Percentiles rank a stretch among this genome's conserved stretches.
These are phyloP conservation scores for Verticillium tricorpus DNA, from an alignment of 2,329 filamentous ascomycete genomes.

Conservation along the genomic window DNA sequence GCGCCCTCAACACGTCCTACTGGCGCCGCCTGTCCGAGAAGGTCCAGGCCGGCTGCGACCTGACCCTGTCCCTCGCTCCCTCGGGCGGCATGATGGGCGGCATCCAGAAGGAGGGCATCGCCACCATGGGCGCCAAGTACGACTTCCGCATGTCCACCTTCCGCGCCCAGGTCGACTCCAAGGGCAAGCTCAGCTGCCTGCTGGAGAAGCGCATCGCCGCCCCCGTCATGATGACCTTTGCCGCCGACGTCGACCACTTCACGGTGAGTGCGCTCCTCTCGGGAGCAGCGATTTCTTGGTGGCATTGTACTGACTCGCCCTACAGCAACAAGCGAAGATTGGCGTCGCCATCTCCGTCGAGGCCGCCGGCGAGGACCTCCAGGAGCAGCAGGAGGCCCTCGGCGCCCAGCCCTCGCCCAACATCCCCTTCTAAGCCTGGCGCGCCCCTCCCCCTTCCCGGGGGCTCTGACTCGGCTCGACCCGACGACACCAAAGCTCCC, in stretches of 20 bases:
- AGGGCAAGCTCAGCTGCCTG: slow-evolving; percentile 87
- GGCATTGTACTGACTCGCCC: background rate
- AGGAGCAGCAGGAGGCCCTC: slow-evolving; percentile 71
- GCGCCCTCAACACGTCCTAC: slow-evolving; percentile 85
- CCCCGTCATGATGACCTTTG: slow-evolving; percentile 89
- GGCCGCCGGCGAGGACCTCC: slow-evolving; percentile 76
- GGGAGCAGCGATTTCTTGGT: background rate
- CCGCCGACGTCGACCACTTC: slow-evolving; percentile 92
- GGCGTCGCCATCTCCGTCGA: slow-evolving; percentile 92
- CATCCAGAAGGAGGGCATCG: slow-evolving; percentile 78
- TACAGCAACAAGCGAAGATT: slow-evolving; percentile 88
- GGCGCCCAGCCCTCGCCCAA: slow-evolving; percentile 49
- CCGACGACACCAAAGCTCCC: slow-evolving; percentile 14
- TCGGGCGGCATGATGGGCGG: slow-evolving; percentile 70
- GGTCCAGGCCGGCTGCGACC: slow-evolving; percentile 92
- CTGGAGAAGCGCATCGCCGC: slow-evolving; percentile 95
- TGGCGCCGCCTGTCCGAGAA: slow-evolving; percentile 91
- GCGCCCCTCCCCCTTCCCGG: slow-evolving; percentile 3
- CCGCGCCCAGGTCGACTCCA: slow-evolving; percentile 91
- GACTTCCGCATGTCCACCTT: slow-evolving; percentile 95
- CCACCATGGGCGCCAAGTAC: slow-evolving; percentile 93
- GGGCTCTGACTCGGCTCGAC: background rate
- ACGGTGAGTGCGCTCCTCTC: slow-evolving; percentile 60
- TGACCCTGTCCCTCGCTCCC: slow-evolving; percentile 78
- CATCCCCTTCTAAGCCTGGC: slow-evolving; percentile 58